phyloP scores from a whole-genome alignment of 441 rosid genomes.

The Pelargonium myrrhifolium region DNA sequence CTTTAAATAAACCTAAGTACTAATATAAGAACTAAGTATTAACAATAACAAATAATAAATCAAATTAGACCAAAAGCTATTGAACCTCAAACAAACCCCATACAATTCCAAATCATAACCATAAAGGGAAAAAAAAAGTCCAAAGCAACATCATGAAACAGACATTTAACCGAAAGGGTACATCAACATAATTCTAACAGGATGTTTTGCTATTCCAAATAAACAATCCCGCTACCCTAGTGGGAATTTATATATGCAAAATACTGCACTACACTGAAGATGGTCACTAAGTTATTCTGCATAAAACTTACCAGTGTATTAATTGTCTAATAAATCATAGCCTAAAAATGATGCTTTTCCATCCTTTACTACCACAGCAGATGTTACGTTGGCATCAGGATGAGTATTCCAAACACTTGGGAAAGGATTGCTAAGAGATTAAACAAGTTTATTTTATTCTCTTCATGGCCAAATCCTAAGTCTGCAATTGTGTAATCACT shows the following conservation, averaged over 20 bases:
- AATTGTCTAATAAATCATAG: background rate
- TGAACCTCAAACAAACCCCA: background rate
- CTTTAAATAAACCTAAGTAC: background rate
- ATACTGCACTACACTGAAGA: background rate
- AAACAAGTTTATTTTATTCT: background rate
- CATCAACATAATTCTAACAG: no score
- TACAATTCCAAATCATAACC: background rate
- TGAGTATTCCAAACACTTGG: background rate
- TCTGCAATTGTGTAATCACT: background rate
- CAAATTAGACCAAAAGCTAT: background rate
- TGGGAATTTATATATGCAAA: background rate
- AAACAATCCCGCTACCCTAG: background rate
- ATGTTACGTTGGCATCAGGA: no score
- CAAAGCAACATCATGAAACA: background rate
- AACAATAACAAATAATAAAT: conserved; percentile 3
- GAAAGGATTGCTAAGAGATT: background rate
- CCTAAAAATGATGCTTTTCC: background rate
- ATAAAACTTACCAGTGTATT: no score
- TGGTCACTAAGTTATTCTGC: background rate
- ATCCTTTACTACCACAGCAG: background rate
- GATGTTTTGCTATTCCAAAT: no score
- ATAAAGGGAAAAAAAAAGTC: background rate
- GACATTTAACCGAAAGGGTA: background rate
- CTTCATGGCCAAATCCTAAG: background rate
- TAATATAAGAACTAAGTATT: background rate